A percentile compares a stretch with the other conserved stretches of the same genome.
These are phyloP conservation scores for Bruguiera hainesii DNA, from an alignment of 441 rosid genomes.

Conservation along the genomic window DNA sequence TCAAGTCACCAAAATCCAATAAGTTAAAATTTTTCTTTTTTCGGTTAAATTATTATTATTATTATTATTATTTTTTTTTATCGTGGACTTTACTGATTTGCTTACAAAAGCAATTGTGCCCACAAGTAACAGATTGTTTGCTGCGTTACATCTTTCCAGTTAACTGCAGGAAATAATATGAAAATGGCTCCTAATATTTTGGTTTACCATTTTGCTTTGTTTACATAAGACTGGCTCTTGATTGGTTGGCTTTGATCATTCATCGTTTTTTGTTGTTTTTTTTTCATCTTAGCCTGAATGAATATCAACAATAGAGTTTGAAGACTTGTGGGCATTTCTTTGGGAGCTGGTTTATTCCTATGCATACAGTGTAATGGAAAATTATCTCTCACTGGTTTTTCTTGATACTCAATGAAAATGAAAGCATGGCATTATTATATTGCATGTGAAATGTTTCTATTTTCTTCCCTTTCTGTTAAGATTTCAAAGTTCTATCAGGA, in stretches of 20 bases:
- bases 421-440: constrained; percentile 10
- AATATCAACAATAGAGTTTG: neutral
- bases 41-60: no score
- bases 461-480: neutral
- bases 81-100: constrained; percentile 10
- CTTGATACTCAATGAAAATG: constrained; percentile 10
- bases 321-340: neutral
- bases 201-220: neutral
- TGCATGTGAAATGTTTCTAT: neutral
- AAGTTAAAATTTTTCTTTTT: no score
- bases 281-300: neutral
- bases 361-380: neutral
- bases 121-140: constrained; percentile 14
- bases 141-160: constrained; percentile 6
- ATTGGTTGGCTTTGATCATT: constrained; percentile 2
- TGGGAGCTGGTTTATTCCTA: neutral
- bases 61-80: no score
- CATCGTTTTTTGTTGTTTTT: neutral
- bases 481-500: neutral
- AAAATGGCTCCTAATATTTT: constrained; percentile 1
- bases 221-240: neutral
- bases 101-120: constrained; percentile 20
- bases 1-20: no score
- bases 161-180: neutral
- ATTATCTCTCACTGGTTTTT: neutral